Evolutionary conservation across 2,329 filamentous ascomycete genomes (phyloP).

Genomic region (Epichloe festucae): DNA sequence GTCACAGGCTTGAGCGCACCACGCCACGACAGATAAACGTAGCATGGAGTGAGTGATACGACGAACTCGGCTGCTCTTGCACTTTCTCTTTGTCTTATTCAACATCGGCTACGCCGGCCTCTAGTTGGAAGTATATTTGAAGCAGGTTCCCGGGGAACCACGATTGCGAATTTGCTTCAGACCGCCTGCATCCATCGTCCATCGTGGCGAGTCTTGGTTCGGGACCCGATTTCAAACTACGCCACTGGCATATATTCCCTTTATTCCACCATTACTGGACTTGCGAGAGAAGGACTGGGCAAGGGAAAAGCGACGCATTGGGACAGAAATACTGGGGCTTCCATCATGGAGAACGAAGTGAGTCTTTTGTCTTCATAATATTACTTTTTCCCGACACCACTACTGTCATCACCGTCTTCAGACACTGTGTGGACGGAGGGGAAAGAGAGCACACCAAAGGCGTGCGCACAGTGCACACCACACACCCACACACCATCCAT

Average conservation of each 20-base stretch:
- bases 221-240: background rate
- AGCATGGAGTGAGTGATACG: background rate
- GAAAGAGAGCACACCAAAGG: background rate
- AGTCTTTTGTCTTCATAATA: conserved; percentile 1
- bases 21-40: background rate
- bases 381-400: background rate
- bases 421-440: background rate
- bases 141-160: background rate
- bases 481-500: background rate
- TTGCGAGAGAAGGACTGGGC: background rate
- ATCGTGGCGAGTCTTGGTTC: background rate
- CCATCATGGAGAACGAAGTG: conserved; percentile 12
- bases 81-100: background rate
- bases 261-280: background rate
- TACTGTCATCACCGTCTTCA: background rate
- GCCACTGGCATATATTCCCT: too few species aligned
- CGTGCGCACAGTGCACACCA: background rate
- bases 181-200: background rate
- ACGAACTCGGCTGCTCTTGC: background rate
- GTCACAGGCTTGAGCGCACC: background rate
- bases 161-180: background rate
- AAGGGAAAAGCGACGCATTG: background rate
- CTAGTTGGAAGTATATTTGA: background rate
- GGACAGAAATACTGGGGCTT: background rate
- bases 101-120: background rate